Evolutionary conservation across 148 eudicot genomes (phyloP).

Genomic region (Talinum fruticosum): DNA sequence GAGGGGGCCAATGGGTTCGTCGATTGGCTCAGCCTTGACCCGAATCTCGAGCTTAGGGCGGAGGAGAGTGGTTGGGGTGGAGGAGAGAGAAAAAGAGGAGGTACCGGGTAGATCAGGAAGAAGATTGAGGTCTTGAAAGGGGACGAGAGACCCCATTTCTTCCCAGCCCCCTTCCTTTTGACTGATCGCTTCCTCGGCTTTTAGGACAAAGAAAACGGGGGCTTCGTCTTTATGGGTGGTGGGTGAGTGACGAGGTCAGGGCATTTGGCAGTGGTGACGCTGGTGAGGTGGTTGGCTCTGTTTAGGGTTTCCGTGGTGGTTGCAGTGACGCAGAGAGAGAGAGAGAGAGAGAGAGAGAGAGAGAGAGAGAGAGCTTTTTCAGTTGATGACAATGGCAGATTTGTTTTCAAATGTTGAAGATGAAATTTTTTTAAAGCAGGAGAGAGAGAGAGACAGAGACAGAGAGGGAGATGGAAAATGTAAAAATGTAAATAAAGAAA

Average conservation of each 20-base stretch:
- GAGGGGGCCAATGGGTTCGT: slow-evolving; percentile 31
- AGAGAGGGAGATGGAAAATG: neutral
- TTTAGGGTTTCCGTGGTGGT: slow-evolving; percentile 1
- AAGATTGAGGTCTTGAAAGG: slow-evolving; percentile 47
- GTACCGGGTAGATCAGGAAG: slow-evolving; percentile 28
- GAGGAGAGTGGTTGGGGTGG: neutral
- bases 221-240: neutral
- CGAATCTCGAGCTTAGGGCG: slow-evolving; percentile 44
- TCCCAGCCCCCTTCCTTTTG: no score
- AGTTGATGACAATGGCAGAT: slow-evolving; percentile 13
- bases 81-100: slow-evolving; percentile 5
- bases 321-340: neutral
- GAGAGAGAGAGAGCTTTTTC: neutral
- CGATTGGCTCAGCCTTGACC: slow-evolving; percentile 58
- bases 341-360: neutral
- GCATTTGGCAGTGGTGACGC: neutral
- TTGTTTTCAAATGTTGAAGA: neutral
- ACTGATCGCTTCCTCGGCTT: neutral
- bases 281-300: neutral
- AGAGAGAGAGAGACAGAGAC: slow-evolving; percentile 6
- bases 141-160: slow-evolving; percentile 52
- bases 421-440: neutral
- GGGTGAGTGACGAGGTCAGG: neutral
- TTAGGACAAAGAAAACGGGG: neutral
- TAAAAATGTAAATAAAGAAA: no score